A percentile compares a stretch with the other conserved stretches of the same genome.
Conservation (phyloP, 805 yeast species). For the Myxozyma sirexii region DNA sequence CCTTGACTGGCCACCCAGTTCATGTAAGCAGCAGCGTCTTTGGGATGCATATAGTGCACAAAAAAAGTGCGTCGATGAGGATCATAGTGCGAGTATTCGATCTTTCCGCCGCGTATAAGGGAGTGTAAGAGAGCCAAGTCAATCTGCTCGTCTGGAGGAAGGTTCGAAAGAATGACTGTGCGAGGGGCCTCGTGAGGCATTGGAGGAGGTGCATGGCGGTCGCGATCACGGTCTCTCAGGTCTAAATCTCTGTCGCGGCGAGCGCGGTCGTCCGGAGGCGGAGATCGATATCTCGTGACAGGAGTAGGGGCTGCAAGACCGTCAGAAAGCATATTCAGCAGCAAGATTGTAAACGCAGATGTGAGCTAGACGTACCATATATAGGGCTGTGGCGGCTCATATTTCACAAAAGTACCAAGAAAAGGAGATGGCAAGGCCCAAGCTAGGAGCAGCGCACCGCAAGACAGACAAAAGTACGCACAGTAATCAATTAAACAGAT, state of each 20-base stretch:
- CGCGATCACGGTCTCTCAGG: neutral
- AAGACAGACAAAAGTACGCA: neutral
- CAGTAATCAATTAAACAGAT: neutral
- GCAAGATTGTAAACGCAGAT: neutral
- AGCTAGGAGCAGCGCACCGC: neutral
- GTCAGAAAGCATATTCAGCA: neutral
- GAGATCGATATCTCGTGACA: neutral
- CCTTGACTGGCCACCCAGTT: constrained; percentile 24
- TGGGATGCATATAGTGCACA: constrained; percentile 22
- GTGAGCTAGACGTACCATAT: neutral
- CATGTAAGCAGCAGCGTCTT: constrained; percentile 20
- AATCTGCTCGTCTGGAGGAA: constrained; percentile 30
- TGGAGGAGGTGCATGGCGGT: neutral
- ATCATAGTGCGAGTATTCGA: constrained; percentile 29
- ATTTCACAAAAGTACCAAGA: neutral
- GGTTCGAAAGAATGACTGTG: constrained; percentile 25
- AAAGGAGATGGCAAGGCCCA: neutral
- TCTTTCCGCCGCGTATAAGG: constrained; percentile 27
- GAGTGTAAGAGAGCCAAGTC: constrained; percentile 30
- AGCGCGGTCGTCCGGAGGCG: neutral
- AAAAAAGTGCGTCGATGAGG: constrained; percentile 18
- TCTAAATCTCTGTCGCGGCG: neutral
- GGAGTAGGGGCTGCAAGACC: neutral
- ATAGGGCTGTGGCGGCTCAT: constrained; percentile 2
- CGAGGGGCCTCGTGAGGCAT: constrained; percentile 7